Evolutionary conservation across 768 basidiomycete species (phyloP).

Genomic region (Solioccasus polychromus): DNA sequence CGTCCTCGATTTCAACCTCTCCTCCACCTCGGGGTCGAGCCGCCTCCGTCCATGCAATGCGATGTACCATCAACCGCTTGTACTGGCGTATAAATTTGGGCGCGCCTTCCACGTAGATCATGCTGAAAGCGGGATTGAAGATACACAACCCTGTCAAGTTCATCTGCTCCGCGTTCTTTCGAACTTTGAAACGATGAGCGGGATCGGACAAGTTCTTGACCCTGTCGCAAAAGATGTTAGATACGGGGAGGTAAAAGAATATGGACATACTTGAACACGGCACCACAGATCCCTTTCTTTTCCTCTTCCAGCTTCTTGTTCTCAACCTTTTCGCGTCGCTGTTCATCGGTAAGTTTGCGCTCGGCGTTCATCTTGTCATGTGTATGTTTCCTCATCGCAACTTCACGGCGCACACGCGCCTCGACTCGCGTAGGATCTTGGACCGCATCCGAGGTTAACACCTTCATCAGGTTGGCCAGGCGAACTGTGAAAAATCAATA

Average conservation of each 20-base stretch:
- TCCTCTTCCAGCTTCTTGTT: conserved; percentile 85
- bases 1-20: conserved; percentile 64
- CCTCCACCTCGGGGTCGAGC: conserved; percentile 75
- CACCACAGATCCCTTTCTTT: conserved; percentile 75
- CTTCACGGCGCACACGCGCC: conserved; percentile 90
- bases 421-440: conserved; percentile 98
- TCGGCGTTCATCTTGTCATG: conserved; percentile 95
- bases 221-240: conserved; percentile 38
- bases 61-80: conserved; percentile 78
- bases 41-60: conserved; percentile 93
- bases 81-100: conserved; percentile 83
- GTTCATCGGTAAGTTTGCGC: conserved; percentile 89
- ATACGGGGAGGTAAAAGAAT: background rate
- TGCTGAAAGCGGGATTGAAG: conserved; percentile 83
- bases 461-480: conserved; percentile 94
- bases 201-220: conserved; percentile 88
- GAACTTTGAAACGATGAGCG: conserved; percentile 92
- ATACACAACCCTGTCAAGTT: conserved; percentile 86
- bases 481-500: conserved; percentile 55
- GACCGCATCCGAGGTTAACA: conserved; percentile 92
- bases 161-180: conserved; percentile 93
- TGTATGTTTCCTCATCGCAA: conserved; percentile 80
- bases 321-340: conserved; percentile 83
- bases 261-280: conserved; percentile 82
- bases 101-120: conserved; percentile 94